Percentiles rank a stretch among this genome's conserved stretches.
These are phyloP conservation scores for Penicillium ochrochloron DNA, from an alignment of 495 filamentous ascomycete genomes.

Conservation along the genomic window DNA sequence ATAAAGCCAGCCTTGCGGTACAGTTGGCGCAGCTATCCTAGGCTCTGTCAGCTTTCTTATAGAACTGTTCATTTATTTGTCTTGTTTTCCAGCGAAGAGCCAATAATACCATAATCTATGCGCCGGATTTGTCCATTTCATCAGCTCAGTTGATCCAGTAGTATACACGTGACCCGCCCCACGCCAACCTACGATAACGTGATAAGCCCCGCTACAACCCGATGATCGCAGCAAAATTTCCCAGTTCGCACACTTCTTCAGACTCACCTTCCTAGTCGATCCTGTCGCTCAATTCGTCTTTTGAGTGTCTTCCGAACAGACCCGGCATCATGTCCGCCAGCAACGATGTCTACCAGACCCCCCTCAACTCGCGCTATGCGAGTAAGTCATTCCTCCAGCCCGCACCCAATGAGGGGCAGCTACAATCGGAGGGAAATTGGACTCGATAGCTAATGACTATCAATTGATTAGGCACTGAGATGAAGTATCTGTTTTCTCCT, in stretches of 20 bases:
- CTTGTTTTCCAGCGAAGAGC: neutral
- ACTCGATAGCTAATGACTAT: conserved; percentile 21
- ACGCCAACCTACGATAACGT: conserved; percentile 42
- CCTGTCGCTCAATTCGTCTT: conserved; percentile 33
- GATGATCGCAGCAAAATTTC: conserved; percentile 40
- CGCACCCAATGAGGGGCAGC: conserved; percentile 20
- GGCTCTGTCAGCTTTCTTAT: neutral
- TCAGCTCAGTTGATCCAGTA: conserved; percentile 5
- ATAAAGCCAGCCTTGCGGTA: conserved; percentile 67
- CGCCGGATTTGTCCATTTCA: conserved; percentile 11
- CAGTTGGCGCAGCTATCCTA: conserved; percentile 49
- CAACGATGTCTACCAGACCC: conserved; percentile 73
- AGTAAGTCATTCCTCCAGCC: conserved; percentile 48
- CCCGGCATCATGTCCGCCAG: conserved; percentile 58
- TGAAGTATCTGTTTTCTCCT: conserved; percentile 68
- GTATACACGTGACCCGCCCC: conserved; percentile 21
- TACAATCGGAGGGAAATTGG: conserved; percentile 7
- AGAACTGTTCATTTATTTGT: neutral
- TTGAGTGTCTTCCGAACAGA: conserved; percentile 16
- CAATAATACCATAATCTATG: conserved; percentile 21
- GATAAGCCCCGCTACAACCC: conserved; percentile 47
- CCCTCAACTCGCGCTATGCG: conserved; percentile 74
- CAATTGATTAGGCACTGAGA: conserved; percentile 48
- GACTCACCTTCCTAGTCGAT: conserved; percentile 20
- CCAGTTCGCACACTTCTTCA: conserved; percentile 31